Conservation (phyloP, 2,329 filamentous ascomycete genomes). For the Cytospora leucostoma region DNA sequence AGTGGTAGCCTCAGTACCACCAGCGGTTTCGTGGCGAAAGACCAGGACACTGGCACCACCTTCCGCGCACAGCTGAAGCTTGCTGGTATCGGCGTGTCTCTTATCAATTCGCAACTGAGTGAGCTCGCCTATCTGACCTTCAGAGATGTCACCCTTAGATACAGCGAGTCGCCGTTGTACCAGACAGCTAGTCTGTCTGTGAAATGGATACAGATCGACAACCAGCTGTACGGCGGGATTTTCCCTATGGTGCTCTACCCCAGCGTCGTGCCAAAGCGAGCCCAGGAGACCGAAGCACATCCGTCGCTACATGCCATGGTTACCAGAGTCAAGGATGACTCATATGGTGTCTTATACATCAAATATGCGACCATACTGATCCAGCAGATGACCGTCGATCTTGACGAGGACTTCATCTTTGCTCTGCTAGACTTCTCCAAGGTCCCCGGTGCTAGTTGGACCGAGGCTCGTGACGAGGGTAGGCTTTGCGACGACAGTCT, state of each 20-base stretch:
- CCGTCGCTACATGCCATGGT: conserved; percentile 91
- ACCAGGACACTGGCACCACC: conserved; percentile 81
- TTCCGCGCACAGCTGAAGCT: conserved; percentile 88
- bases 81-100: conserved; percentile 86
- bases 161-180: conserved; percentile 89
- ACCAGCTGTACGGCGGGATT: conserved; percentile 95
- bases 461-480: conserved; percentile 73
- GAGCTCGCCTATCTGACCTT: conserved; percentile 94
- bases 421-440: conserved; percentile 93
- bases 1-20: conserved; percentile 53
- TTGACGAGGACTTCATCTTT: conserved; percentile 98
- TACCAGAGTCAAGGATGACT: conserved; percentile 95
- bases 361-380: conserved; percentile 94
- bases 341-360: conserved; percentile 96
- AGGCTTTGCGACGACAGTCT: conserved; percentile 86
- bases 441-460: conserved; percentile 86
- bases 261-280: conserved; percentile 95
- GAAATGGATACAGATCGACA: conserved; percentile 99
- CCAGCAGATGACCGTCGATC: conserved; percentile 96
- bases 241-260: conserved; percentile 98
- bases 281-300: conserved; percentile 93
- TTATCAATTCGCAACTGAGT: conserved; percentile 88
- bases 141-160: conserved; percentile 86
- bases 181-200: conserved; percentile 88
- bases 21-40: conserved; percentile 89